These are phyloP conservation scores for Lodderomyces beijingensis DNA, from an alignment of 1,139 yeast genomes.

Conservation along the genomic window DNA sequence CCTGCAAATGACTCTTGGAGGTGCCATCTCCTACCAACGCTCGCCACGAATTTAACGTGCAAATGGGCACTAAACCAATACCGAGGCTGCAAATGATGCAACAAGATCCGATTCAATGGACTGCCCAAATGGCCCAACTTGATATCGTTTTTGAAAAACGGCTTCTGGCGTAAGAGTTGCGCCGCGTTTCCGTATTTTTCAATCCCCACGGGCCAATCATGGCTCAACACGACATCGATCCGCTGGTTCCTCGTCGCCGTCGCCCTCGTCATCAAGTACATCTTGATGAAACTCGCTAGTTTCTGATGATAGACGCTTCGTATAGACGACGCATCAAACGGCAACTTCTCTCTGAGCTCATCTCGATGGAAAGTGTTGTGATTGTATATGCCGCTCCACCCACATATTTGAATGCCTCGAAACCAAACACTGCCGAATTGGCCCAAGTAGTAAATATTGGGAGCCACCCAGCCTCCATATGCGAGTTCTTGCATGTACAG, in stretches of 20 bases:
- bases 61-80: conserved; percentile 90
- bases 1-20: too few relatives aligned
- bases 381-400: conserved; percentile 82
- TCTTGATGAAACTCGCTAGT: conserved; percentile 56
- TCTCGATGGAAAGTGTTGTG: conserved; percentile 23
- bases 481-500: conserved; percentile 68
- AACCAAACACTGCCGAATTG: conserved; percentile 70
- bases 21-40: conserved; percentile 16
- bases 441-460: conserved; percentile 86
- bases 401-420: conserved; percentile 71
- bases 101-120: conserved; percentile 58
- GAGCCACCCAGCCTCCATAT: conserved; percentile 94
- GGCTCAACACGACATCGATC: conserved; percentile 61
- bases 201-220: conserved; percentile 94
- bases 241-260: conserved; percentile 7
- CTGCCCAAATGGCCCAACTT: conserved; percentile 63
- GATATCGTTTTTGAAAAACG: conserved; percentile 65
- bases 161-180: conserved; percentile 52
- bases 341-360: conserved; percentile 39
- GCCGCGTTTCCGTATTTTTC: conserved; percentile 57
- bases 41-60: conserved; percentile 71
- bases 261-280: conserved; percentile 41
- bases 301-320: conserved; percentile 74
- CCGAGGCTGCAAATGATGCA: conserved; percentile 54
- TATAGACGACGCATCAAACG: conserved; percentile 42